Percentiles rank a stretch among this genome's conserved stretches.
Evolutionary conservation across 306 rosid genomes (phyloP).

Genomic region (Casuarina cunninghamiana): DNA sequence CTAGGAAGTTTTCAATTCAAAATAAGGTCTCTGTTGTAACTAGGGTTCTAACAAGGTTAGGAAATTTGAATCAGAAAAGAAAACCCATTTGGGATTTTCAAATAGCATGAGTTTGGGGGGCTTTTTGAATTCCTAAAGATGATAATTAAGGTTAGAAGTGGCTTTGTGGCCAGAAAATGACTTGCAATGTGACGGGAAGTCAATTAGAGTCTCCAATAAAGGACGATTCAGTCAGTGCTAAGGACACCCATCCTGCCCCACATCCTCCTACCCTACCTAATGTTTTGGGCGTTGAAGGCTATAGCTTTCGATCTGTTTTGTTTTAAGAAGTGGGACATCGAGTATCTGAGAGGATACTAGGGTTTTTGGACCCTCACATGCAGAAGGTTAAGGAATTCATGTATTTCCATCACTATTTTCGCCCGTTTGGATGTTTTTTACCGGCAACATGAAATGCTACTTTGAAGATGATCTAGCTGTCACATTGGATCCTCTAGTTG

Average conservation of each 20-base stretch:
- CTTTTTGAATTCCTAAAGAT: no score
- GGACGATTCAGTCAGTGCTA: constrained; percentile 50
- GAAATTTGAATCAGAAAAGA: constrained; percentile 14
- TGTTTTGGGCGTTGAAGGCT: constrained; percentile 35
- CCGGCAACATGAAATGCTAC: neutral
- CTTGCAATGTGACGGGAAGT: constrained; percentile 37
- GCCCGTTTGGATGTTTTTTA: neutral
- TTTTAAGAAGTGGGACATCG: constrained; percentile 35
- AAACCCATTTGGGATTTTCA: neutral
- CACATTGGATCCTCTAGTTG: constrained; percentile 38
- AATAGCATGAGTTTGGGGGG: no score
- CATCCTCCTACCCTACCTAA: constrained; percentile 27
- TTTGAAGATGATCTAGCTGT: constrained; percentile 14
- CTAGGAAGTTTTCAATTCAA: neutral
- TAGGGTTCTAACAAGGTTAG: neutral
- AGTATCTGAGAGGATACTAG: constrained; percentile 35
- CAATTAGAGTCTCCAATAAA: constrained; percentile 37
- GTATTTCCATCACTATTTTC: neutral
- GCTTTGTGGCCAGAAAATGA: constrained; percentile 30
- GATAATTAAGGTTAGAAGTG: neutral
- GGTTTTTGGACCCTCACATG: constrained; percentile 38
- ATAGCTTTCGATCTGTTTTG: constrained; percentile 35
- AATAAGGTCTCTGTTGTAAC: neutral
- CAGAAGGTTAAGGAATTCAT: neutral
- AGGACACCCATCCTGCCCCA: constrained; percentile 40